Evolutionary conservation across 495 filamentous ascomycete genomes (phyloP).

Genomic region (Bacidia gigantensis): DNA sequence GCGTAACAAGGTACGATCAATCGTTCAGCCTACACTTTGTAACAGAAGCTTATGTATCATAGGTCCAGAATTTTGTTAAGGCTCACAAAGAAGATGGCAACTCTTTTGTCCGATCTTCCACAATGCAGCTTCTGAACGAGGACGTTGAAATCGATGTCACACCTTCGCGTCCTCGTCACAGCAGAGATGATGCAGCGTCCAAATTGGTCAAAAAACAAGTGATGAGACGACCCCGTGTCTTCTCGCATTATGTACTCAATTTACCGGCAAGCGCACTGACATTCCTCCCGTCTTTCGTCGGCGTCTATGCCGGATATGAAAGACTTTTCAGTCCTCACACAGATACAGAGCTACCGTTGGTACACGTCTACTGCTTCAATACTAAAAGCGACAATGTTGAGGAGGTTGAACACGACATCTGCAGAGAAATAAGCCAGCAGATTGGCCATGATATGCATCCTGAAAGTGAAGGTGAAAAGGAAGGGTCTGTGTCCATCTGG

Average conservation of each 20-base stretch:
- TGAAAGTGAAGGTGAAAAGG: conserved; percentile 36
- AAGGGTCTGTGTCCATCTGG: conserved; percentile 48
- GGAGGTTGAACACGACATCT: conserved; percentile 49
- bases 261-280: conserved; percentile 76
- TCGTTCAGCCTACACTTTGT: conserved; percentile 4
- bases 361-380: conserved; percentile 87
- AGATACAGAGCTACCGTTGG: conserved; percentile 48
- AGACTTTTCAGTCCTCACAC: conserved; percentile 49
- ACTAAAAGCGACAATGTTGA: conserved; percentile 59
- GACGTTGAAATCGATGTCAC: conserved; percentile 34
- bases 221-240: conserved; percentile 45
- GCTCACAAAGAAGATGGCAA: conserved; percentile 71
- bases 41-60: conserved; percentile 5
- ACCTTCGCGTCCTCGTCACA: conserved; percentile 11
- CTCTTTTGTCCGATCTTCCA: conserved; percentile 59
- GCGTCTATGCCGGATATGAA: conserved; percentile 59
- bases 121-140: conserved; percentile 42
- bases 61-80: conserved; percentile 60
- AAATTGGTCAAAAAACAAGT: conserved; percentile 29
- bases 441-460: conserved; percentile 47
- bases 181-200: background rate
- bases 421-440: conserved; percentile 48
- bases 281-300: conserved; percentile 76
- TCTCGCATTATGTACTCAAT: conserved; percentile 93
- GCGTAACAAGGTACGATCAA: conserved; percentile 59